phyloP scores from a whole-genome alignment of 192 early-diverging fungal genomes.

The Podila epicladia region DNA sequence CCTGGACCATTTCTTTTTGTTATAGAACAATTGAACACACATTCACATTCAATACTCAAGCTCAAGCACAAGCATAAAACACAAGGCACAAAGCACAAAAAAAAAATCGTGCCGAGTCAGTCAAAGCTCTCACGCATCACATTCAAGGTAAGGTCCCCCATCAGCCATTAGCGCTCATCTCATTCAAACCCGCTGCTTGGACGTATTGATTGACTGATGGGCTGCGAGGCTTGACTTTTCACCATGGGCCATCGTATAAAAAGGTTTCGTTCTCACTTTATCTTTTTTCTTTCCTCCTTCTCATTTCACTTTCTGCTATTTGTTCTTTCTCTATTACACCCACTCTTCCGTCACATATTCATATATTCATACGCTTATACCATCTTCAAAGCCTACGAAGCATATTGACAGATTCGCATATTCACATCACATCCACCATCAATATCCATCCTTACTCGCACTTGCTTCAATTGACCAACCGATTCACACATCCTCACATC shows the following conservation, averaged over 20 bases:
- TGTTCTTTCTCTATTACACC: not conserved
- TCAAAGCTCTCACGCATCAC: not conserved
- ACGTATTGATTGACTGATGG: too few relatives aligned
- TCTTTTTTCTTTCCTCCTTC: not conserved
- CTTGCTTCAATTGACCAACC: too few relatives aligned
- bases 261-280: not conserved
- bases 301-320: not conserved
- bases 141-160: not conserved
- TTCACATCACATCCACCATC: too few relatives aligned
- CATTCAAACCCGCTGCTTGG: not conserved
- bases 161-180: not conserved
- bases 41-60: not conserved
- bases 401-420: too few relatives aligned
- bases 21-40: not conserved
- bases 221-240: too few relatives aligned
- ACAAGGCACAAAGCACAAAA: not conserved
- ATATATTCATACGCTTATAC: not conserved
- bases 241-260: slow-evolving; percentile 1
- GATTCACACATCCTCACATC: too few relatives aligned
- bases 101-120: too few relatives aligned
- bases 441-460: too few relatives aligned
- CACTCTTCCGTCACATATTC: not conserved
- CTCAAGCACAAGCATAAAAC: too few relatives aligned
- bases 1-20: not conserved
- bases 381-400: too few relatives aligned